Base-by-base conservation (phyloP, 495 filamentous ascomycete genomes). In the Aspergillus steynii region DNA sequence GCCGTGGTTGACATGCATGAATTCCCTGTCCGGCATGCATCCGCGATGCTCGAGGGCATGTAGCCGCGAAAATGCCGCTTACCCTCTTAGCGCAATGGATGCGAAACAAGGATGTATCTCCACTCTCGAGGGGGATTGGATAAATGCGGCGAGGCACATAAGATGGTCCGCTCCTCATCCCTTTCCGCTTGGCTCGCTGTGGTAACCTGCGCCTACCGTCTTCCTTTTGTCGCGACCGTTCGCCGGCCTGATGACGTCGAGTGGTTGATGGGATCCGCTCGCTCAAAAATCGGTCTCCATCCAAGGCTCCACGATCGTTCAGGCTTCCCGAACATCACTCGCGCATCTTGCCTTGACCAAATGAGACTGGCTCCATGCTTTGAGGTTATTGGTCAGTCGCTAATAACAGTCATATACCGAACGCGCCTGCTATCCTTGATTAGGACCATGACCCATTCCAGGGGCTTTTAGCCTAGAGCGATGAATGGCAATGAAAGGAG, bases 1-100 rank as follows among this genome's bases (percentile, higher is more conserved):
- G 26, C 59, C 64, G 51, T 34, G 29, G 48, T 59, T 65, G 63
- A 64, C 63, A 52, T 73, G 70, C 72, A 75, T 69, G 67, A 68
- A 61, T 65, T 60, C 57, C 64, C 37, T 55, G 60, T 51, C 32
- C 47, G 20, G 45, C 52, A 57, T 68, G 55, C 62, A 58, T 60
- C 45, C 32, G 55, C 7, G 29, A 59, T 31, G 31, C 34, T 45
- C 27, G 42, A 34, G 56, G 56, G 20, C 20, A 50, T 1, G 10
- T 20, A 7, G 42, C 46, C 56, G 14, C 42, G 32, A 59, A 53
- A 29, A 29, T 53, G 27, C 28, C 51, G 28, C 51, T 29, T n/a
- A 29, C n/a, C 28, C 51, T 34, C 51, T 25, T 27, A 31, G 25
- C 15, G 29, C 27, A 31, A 4, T 27, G 27, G 29, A n/a, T 50